Base-by-base conservation (phyloP, 163 green algal genomes). In the Prototheca cutis region DNA sequence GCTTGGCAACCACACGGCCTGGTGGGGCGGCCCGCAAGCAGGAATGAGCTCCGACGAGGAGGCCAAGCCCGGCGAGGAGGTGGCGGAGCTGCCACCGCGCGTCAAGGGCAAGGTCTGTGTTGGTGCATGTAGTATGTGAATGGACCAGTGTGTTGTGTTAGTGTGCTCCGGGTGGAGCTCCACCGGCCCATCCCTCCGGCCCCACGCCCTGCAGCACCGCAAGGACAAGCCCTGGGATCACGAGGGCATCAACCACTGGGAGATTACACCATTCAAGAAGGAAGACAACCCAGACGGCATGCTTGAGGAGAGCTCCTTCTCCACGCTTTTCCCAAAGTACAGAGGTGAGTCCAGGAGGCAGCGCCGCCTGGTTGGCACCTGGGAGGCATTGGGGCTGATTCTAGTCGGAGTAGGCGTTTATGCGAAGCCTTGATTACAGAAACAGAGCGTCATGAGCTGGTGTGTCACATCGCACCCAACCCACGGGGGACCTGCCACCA, bases 241-340 rank as follows among this genome's bases (percentile, higher is more conserved):
- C 49, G 92, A 96, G 21, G 88, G 89, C 48, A 96, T 94, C 45
- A 86, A 98, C 66, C 90, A 96, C 71, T 98, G 92, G 92, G 66
- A 76, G 27, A 65, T 91, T 3, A 54, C 84, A 10, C 70, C 70
- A 4, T 96, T 97, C 58, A 84, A 61, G 10, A 88, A 90, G 54
- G 87, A 96, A n/a, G 87, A 97, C 57, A 98, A 97, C 68, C 87
- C 87, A 4, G 39, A 17, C 7, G 91, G 93, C 30, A 53, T 97
- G 55, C 64, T 97, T 48, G 93, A 99, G 68, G 93, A 98, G 75
- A 92, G 77, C 72, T 95, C 85, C 23, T 99, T 99, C 74, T 90
- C 91, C 34, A 90, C 84, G 1, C 78, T 99, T 3, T 99, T 98
- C 49, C 93, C 93, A 32, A 95, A 98, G 73, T 96, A 97, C 68